Base-by-base conservation (phyloP, 768 basidiomycete genomes). In the Leucogyrophana mollusca region DNA sequence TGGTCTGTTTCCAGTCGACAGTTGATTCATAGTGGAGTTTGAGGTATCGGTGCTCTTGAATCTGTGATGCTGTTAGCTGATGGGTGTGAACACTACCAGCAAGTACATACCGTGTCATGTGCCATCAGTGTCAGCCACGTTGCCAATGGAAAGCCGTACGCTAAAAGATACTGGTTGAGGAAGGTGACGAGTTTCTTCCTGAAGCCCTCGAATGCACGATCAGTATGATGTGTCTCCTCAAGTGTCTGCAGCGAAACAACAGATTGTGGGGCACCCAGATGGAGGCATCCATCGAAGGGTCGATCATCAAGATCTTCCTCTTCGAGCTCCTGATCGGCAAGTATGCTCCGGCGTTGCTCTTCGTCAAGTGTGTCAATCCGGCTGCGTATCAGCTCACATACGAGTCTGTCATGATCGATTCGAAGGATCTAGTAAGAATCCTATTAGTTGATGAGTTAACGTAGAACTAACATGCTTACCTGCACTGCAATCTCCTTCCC, bases 401-500 rank as follows among this genome's bases (percentile, higher is more conserved):
- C 27, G 8, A 55, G 43, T 1, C 2, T n/a, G 27, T 55, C 46
- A 6, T 56, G 46, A 18, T 56, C 53, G 14, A 56, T n/a, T 14
- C n/a, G 11, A 5, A 56, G 46, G 9, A 55, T 47, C 51, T 52
- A 30, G 8, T 4, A 22, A 24, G 13, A 20, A 23, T 24, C n/a
- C 36, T 21, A 3, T 16, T 24, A 6, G 13, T 6, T 30, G 27
- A 6, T 13, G 13, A 30, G 13, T 13, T 30, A 6, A 30, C 7
- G 13, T 7, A 30, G 27, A 42, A 34, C 14, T 34, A 17, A 4
- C 9, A 9, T 10, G 21, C 50, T 25, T 23, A 69, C 69, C 59
- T 69, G 69, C 0, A 33, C 30, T 0, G 55, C 65, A 21, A 67
- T 49, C 39, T 70, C 43, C 27, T 63, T 67, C 45, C 62, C 62